These are phyloP conservation scores for Wallacemonas sp. DNA, from an alignment of 208 protist genomes.

Conservation along the genomic window DNA sequence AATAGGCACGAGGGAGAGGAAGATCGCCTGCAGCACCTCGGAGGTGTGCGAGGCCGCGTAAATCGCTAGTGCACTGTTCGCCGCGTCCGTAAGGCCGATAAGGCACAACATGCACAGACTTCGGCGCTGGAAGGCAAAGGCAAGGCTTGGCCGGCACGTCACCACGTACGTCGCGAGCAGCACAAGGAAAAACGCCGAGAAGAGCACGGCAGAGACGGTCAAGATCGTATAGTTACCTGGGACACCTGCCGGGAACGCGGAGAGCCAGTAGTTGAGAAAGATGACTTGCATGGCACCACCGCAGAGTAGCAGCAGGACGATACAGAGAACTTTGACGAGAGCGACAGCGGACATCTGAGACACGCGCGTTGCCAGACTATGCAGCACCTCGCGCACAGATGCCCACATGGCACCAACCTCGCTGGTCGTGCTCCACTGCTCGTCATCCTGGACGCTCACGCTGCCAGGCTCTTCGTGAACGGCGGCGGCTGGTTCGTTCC, in stretches of 20 bases:
- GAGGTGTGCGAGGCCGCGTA: conserved; percentile 64
- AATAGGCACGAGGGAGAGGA: conserved; percentile 48
- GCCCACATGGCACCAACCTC: neutral
- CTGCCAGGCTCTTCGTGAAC: neutral
- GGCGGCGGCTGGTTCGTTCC: neutral
- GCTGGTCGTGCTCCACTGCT: neutral
- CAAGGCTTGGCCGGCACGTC: conserved; percentile 34
- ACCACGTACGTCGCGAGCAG: conserved; percentile 51
- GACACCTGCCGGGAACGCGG: conserved; percentile 40
- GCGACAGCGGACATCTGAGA: neutral
- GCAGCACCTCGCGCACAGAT: conserved; percentile 1
- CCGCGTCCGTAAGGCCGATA: conserved; percentile 44
- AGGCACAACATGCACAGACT: conserved; percentile 40
- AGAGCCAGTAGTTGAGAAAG: conserved; percentile 82
- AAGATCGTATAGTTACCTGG: conserved; percentile 84
- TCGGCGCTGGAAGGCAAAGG: conserved; percentile 31
- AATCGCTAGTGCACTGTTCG: conserved; percentile 54
- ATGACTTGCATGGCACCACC: conserved; percentile 82
- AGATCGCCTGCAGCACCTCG: conserved; percentile 65
- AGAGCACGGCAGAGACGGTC: conserved; percentile 61
- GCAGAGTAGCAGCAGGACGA: conserved; percentile 58
- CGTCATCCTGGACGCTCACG: neutral
- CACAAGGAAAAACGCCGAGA: conserved; percentile 67
- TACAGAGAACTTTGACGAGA: conserved; percentile 40
- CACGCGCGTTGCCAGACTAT: neutral